These are phyloP conservation scores for Chimonanthus salicifolius DNA, from an alignment of 164 flowering plant species.

Conservation along the genomic window DNA sequence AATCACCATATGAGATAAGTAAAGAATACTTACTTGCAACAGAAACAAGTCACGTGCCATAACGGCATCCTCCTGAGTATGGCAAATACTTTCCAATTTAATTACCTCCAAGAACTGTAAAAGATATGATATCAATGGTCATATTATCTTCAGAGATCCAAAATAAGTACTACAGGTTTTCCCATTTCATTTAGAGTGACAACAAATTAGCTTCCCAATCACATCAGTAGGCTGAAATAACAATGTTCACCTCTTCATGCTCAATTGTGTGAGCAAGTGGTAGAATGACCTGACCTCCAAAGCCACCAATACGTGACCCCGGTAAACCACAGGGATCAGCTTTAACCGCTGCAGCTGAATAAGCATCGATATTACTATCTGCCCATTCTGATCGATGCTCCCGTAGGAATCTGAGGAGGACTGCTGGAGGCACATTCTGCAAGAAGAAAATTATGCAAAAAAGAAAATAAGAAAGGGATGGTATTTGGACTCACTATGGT, in stretches of 20 bases:
- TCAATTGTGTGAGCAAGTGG: constrained; percentile 94
- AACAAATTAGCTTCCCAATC: no score
- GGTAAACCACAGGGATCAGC: constrained; percentile 65
- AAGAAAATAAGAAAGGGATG: background rate
- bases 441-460: constrained; percentile 2
- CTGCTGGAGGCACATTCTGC: constrained; percentile 97
- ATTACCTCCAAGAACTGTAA: constrained; percentile 83
- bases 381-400: constrained; percentile 99
- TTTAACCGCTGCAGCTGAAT: constrained; percentile 79
- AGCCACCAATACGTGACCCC: constrained; percentile 65
- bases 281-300: constrained; percentile 78
- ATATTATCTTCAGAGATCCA: background rate
- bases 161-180: background rate
- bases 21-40: constrained; percentile 57
- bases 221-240: no score
- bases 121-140: background rate
- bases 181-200: background rate
- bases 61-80: constrained; percentile 62
- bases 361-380: constrained; percentile 80
- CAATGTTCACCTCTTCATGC: constrained; percentile 72
- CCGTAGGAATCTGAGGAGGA: constrained; percentile 80
- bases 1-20: background rate
- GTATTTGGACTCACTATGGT: no score
- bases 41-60: constrained; percentile 80
- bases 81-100: constrained; percentile 65